Evolutionary conservation across 176 grass and related monocot species (phyloP), one percentile per base, ranked within the genome.

Genomic region (Aegilops tauschii): DNA sequence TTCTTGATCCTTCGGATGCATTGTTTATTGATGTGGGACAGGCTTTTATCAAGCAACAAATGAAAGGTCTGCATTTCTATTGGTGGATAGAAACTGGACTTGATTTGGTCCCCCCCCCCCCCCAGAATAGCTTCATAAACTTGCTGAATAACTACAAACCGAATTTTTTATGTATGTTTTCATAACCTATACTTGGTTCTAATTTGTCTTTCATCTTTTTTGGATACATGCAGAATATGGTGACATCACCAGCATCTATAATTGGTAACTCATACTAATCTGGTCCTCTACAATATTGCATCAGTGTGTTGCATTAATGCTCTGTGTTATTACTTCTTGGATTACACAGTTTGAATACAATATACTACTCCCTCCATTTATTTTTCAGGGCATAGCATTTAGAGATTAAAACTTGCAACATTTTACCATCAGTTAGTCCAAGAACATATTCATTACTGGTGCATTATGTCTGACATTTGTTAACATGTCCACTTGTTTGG

Each of bases 231-330:
- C 96, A 98, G 96, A 98, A 85, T 98, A 94, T 39, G 93, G 96
- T 9, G 96, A 95, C 83, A 76, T 98, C 65, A 95, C 93, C 31
- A 82, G 91, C 90, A 98, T 98, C 86, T 98, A 98, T 79, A 98
- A 91, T 82, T 98, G 96, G 96, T 94, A 98, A 89, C 29, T 67
- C 28, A 40, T 89, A 61, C 61, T 84, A 32, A 66, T 85, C 80
- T 85, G 82, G 64, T 77, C 82, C 72, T 79, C 78, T 79, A 27
- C 39, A 42, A 42, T 42, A 42, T 42, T 6, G 73, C 45, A 29
- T 68, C 1, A 61, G 1, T 69, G 25, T 66, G 62, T 44, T 75
- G 27, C 71, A 45, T 80, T 68, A 37, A 31, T 84, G 0, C 20
- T 47, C 23, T 80, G 12, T 83, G n/a, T 89, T 69, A 30, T 74